Conservation (phyloP, 495 filamentous ascomycete genomes). For the Geoglossum glabrum region DNA sequence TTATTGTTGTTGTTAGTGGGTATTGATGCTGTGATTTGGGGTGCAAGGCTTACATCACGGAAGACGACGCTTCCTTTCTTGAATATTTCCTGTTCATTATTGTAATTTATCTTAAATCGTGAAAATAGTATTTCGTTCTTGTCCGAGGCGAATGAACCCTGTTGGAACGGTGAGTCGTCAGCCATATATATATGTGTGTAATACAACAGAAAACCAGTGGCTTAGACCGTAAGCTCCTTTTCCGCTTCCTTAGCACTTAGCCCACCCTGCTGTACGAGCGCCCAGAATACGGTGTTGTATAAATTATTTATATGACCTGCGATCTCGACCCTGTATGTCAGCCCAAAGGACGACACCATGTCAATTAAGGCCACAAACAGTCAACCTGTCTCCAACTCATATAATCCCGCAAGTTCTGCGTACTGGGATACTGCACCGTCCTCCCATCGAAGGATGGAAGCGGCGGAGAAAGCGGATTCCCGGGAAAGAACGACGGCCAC, state of each 20-base stretch:
- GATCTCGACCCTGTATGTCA: neutral
- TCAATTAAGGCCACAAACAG: constrained; percentile 33
- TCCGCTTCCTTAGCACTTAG: constrained; percentile 62
- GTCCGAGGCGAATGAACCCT: constrained; percentile 67
- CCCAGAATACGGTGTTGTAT: constrained; percentile 95
- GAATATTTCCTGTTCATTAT: constrained; percentile 79
- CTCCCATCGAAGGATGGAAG: constrained; percentile 83
- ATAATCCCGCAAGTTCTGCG: constrained; percentile 70
- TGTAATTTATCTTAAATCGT: constrained; percentile 84
- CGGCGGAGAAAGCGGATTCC: constrained; percentile 43
- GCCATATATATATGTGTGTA: too few species aligned
- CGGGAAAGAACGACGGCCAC: constrained; percentile 60
- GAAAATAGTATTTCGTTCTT: constrained; percentile 95
- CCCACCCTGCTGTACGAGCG: constrained; percentile 55
- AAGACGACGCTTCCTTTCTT: constrained; percentile 85
- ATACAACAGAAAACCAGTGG: neutral
- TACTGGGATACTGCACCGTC: constrained; percentile 68
- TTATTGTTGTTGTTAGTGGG: neutral
- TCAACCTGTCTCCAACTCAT: constrained; percentile 95
- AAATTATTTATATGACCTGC: constrained; percentile 92
- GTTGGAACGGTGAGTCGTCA: neutral
- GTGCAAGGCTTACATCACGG: constrained; percentile 40
- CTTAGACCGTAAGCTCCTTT: constrained; percentile 43
- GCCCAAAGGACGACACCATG: neutral
- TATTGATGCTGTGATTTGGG: neutral